Evolutionary conservation across 2,329 filamentous ascomycete species (phyloP), one percentile per base, ranked within the genome.

Genomic region (Diaporthe ilicicola): DNA sequence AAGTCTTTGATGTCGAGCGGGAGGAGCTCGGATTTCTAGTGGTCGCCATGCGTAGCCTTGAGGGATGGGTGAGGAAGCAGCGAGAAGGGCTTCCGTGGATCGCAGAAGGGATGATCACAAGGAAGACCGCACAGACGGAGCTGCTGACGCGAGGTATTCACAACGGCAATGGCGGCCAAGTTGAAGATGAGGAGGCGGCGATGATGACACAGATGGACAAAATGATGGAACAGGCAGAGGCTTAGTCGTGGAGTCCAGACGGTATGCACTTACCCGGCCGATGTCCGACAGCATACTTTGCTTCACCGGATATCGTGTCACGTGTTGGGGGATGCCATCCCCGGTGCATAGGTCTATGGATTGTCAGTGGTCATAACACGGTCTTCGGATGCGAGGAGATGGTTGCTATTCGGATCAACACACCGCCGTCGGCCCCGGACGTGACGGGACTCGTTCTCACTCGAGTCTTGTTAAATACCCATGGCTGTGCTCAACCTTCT

Each of bases 1-100:
- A 98, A 81, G 94, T 98, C 0, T 98, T 98, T 80, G 96, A 99
- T 81, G 93, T 96, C 9, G 95, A 98, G 77, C 87, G 96, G 64
- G 96, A 99, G 84, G 94, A 97, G 79, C 85, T 99, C 44, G 96
- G 96, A 0, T 98, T 98, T 76, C 82, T 98, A 70, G 94, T 97
- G 4, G 93, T 98, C 13, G 94, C 88, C 0, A 89, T 98, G 88
- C 85, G 90, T 73, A 98, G 95, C 76, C 84, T 97, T 68, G 91
- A 92, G 73, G 90, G 89, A 0, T 94, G 92, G 82, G 89, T 90
- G 67, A 82, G 81, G 72, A 85, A 85, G 51, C 90, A 93, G 77
- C 86, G 81, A 76, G 85, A 86, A 64, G 87, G 86, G 64, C 87
- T 89, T 83, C 83, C 84, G n/a, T 81, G 80, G 24, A 78, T 86